Conservation (phyloP, 139 green algal species). For the Volvox africanus region DNA sequence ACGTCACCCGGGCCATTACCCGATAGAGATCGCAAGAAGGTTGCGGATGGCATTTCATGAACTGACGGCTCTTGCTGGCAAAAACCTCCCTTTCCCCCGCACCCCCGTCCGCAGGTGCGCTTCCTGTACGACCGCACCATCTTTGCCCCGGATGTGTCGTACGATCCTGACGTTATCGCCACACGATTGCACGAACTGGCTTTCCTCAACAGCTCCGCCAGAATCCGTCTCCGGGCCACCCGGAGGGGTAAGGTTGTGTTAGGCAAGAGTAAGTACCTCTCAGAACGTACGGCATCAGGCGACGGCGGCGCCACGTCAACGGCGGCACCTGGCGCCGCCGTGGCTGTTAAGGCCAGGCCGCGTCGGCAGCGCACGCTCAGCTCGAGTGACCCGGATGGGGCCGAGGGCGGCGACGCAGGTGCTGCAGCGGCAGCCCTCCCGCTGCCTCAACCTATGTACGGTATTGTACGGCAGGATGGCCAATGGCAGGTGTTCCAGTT, state of each 20-base stretch:
- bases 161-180: conserved; percentile 87
- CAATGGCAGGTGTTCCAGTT: conserved; percentile 83
- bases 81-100: too few relatives aligned
- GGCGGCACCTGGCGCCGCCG: neutral
- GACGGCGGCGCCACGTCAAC: neutral
- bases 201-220: conserved; percentile 92
- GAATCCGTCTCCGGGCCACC: conserved; percentile 46
- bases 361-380: neutral
- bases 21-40: too few relatives aligned
- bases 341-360: neutral
- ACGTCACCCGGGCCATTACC: too few relatives aligned
- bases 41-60: too few relatives aligned
- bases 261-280: conserved; percentile 24
- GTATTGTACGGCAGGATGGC: conserved; percentile 43
- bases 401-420: neutral
- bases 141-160: conserved; percentile 75
- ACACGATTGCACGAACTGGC: conserved; percentile 93
- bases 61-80: too few relatives aligned
- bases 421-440: conserved; percentile 9
- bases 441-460: conserved; percentile 12
- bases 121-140: conserved; percentile 91
- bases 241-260: conserved; percentile 7
- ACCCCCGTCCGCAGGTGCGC: conserved; percentile 65
- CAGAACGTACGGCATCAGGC: neutral
- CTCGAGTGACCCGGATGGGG: neutral